Evolutionary conservation across 306 rosid species (phyloP), one percentile per base, ranked within the genome.

Genomic region (Rubus parviflorus): DNA sequence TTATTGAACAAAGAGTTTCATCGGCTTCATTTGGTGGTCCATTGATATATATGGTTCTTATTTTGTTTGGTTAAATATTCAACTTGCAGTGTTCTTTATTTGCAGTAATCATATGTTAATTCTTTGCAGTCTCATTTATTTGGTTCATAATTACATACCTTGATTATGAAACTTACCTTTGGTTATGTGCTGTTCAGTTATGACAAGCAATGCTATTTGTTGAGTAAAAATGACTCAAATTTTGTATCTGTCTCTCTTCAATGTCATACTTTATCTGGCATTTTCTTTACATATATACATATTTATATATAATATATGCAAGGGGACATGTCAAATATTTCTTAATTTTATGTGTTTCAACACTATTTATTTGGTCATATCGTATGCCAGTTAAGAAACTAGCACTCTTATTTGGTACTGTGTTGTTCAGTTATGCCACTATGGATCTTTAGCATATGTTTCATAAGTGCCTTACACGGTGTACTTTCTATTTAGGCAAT

Each of bases 401-500:
- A 15, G 19, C 19, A 15, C 8, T 5, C 58, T 5, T 17, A 7
- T 53, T 19, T 30, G 35, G 35, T 30, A 30, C 35, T 30, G 35
- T 30, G 35, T 30, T 30, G 35, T 30, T 30, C 35, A 30, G 35
- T 30, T 30, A 30, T 30, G 11, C 14, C 40, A 7, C 2, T 30
- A 14, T 48, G 23, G 3, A 47, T 7, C 3, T 22, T 12, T 6
- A 6, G 25, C 75, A 8, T 49, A 23, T n/a, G n/a, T 25, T 23
- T 47, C 23, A 13, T 47, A 12, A 8, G 23, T 30, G 42, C 46
- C 35, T 51, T 10, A 23, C 17, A 6, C 17, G 7, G 20, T 7
- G 15, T 56, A 17, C 16, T 61, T 17, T 15, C 20, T 3, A 35
- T 75, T 51, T 37, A 95, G 99, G 97, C 97, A 14, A 85, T 89